Evolutionary conservation across 2,329 filamentous ascomycete species (phyloP).

Genomic region (Fusarium temperatum): DNA sequence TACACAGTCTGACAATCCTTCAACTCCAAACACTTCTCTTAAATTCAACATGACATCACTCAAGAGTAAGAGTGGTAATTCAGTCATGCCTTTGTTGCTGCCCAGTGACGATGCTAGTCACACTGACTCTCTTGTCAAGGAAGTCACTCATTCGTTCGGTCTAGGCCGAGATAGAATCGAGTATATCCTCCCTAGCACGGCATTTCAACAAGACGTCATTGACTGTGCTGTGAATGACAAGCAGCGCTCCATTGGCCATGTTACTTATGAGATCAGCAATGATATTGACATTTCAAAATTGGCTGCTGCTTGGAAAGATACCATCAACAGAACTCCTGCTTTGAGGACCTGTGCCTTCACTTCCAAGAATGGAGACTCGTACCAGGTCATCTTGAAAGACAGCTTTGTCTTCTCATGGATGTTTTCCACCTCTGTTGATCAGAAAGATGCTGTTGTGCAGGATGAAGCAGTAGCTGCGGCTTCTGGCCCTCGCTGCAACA

Average conservation of each 20-base stretch:
- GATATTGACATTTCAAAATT: not conserved
- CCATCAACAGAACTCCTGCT: not conserved
- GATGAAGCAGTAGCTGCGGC: constrained; percentile 5
- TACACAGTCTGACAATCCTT: not conserved
- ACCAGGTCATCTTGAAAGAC: not conserved
- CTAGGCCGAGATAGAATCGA: not conserved
- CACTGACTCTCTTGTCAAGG: not conserved
- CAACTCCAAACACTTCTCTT: not conserved
- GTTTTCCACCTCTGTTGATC: not conserved
- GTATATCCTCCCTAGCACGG: not conserved
- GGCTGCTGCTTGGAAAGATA: constrained; percentile 10
- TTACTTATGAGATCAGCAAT: not conserved
- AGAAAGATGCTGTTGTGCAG: not conserved
- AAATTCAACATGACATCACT: not conserved
- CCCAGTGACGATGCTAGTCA: not conserved
- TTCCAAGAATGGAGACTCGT: not conserved
- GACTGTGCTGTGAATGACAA: not conserved
- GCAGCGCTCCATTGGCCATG: not conserved
- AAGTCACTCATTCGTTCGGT: not conserved
- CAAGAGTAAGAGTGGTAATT: not conserved
- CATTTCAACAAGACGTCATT: constrained; percentile 2
- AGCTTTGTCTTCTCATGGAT: constrained; percentile 13
- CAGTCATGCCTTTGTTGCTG: not conserved
- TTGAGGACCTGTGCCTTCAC: not conserved
- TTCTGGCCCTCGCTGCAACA: constrained; percentile 1